Percentiles rank a stretch among this genome's conserved stretches.
phyloP scores from a whole-genome alignment of 352 stramenopile genomes.

The Globisporangium recalcitrans region DNA sequence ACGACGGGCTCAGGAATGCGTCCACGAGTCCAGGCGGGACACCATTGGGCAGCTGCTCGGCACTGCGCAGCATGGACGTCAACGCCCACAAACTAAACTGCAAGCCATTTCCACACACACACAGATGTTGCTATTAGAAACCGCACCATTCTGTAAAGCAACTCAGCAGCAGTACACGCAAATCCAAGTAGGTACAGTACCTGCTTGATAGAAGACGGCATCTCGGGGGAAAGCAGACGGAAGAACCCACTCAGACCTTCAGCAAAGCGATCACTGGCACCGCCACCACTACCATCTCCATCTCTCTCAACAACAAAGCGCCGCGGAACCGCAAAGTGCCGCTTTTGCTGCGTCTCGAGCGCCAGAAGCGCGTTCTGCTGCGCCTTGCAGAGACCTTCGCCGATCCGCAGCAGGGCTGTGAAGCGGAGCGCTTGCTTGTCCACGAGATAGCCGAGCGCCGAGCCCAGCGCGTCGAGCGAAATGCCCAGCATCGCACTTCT shows the following conservation, averaged over 20 bases:
- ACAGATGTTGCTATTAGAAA: too few species aligned
- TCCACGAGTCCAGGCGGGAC: constrained; percentile 25
- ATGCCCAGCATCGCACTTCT: constrained; percentile 8
- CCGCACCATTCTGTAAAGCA: too few species aligned
- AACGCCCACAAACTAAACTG: constrained; percentile 38
- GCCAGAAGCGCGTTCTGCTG: constrained; percentile 19
- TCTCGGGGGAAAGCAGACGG: constrained; percentile 45
- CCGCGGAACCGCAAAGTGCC: not conserved
- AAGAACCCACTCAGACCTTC: constrained; percentile 24
- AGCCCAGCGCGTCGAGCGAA: constrained; percentile 31
- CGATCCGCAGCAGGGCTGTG: constrained; percentile 42
- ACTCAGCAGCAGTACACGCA: not conserved
- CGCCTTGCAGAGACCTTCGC: constrained; percentile 33
- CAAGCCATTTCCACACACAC: too few species aligned
- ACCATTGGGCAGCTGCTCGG: constrained; percentile 21
- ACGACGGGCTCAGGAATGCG: constrained; percentile 27
- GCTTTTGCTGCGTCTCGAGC: constrained; percentile 6
- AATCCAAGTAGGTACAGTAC: not conserved
- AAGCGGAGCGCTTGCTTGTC: constrained; percentile 33
- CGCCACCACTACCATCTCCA: not conserved
- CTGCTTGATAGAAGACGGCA: constrained; percentile 41
- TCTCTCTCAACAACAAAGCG: not conserved
- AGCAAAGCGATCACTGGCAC: not conserved
- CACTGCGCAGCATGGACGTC: constrained; percentile 26
- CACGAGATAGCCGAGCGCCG: constrained; percentile 33